Evolutionary conservation across 2,329 filamentous ascomycete species (phyloP).

Genomic region (Pleoardoris graminearum): DNA sequence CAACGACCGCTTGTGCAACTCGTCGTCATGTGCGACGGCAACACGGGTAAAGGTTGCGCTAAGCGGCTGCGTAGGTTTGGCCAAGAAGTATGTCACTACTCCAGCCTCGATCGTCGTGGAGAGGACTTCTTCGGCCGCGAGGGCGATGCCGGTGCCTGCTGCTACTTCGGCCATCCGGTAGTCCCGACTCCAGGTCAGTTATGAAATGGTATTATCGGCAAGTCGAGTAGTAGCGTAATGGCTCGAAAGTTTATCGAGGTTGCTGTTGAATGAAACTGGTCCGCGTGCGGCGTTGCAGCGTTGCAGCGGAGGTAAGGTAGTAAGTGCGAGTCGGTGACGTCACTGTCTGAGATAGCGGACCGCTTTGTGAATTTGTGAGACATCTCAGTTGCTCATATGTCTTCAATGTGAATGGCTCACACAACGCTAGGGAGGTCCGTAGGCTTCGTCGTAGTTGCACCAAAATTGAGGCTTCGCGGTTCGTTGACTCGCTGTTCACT

Average conservation of each 20-base stretch:
- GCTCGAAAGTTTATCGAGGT: not conserved
- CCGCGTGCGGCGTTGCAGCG: not conserved
- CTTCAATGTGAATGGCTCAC: no score
- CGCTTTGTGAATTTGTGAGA: not conserved
- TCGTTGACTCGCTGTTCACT: not conserved
- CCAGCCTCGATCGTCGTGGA: slow-evolving; percentile 46
- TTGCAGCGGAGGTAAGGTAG: not conserved
- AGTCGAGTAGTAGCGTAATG: not conserved
- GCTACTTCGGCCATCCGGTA: slow-evolving; percentile 46
- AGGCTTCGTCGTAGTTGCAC: no score
- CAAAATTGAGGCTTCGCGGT: no score
- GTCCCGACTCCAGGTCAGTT: no score
- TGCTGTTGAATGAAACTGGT: not conserved
- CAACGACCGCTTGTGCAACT: slow-evolving; percentile 37
- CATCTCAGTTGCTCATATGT: not conserved
- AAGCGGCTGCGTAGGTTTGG: slow-evolving; percentile 49
- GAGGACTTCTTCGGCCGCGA: slow-evolving; percentile 45
- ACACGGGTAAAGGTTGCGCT: slow-evolving; percentile 49
- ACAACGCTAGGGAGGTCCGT: no score
- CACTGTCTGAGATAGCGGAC: slow-evolving; percentile 4
- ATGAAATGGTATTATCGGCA: not conserved
- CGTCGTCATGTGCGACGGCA: slow-evolving; percentile 42
- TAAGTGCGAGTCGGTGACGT: slow-evolving; percentile 7
- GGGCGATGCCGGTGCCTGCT: slow-evolving; percentile 43
- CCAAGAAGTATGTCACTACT: slow-evolving; percentile 47